Base-by-base conservation (phyloP, 106 monocot genomes). In the Posidonia australis region DNA sequence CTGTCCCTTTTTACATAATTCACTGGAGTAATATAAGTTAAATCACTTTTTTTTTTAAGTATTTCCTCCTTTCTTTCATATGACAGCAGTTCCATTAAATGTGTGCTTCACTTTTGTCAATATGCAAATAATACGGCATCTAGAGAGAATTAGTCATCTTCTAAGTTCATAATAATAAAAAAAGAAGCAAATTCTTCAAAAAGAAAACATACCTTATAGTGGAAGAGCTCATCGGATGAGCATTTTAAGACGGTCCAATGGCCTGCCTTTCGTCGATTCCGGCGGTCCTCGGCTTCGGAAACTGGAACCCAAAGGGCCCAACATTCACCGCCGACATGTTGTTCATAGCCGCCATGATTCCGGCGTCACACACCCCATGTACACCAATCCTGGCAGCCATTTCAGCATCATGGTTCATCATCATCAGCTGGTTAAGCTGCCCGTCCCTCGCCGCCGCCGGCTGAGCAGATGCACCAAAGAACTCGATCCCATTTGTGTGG, bases 201-300 rank as follows among this genome's bases (percentile, higher is more conserved):
- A n/a, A n/a, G 36, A 7, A 36, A 36, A 36, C 36, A 7, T 36
- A 36, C 36, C 36, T 4, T 2, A 36, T n/a, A 36, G 36, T 4
- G 36, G 36, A 36, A 36, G 36, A 36, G 36, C 36, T 7, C n/a
- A n/a, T n/a, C n/a, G n/a, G 36, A 36, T 36, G 36, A 7, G 54
- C 0, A 56, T 55, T 60, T 55, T 78, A 71, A 24, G 62, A 71
- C 1, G 80, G 80, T 5, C 80, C 76, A 24, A 76, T 51, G 12
- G 55, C 48, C 13, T 65, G 72, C 36, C 69, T 59, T 27, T 85
- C 81, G 13, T 80, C 76, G 23, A 77, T 63, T 19, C 80, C 80
- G 24, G 72, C 81, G 0, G 75, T 48, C 41, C 72, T 76, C 23
- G 85, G 58, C 65, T 67, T 81, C 54, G 72, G 17, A 54, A 78